Base-by-base conservation (phyloP, 495 filamentous ascomycete genomes). In the Hyaloscypha variabilis region DNA sequence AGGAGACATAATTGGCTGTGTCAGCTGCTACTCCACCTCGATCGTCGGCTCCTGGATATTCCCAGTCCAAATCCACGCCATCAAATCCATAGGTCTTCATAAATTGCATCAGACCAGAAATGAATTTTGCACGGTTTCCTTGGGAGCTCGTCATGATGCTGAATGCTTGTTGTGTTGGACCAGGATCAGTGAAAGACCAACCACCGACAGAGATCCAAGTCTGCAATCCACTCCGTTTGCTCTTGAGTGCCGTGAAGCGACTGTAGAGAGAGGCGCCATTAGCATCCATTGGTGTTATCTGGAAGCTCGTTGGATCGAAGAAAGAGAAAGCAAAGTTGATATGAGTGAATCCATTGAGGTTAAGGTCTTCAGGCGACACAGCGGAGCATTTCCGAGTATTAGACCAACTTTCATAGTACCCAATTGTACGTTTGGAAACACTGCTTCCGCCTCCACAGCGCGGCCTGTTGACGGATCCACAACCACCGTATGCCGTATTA, bases 1-100 rank as follows among this genome's bases (percentile, higher is more conserved):
- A 17, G 17, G 14, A 6, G 4, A 51, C 49, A 51, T 51, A 51
- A 17, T 51, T 51, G 1, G 60, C 57, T n/a, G 25, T 69, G 67
- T 87, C 84, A 0, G 69, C 73, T 0, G 56, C 4, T 0, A 62
- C 64, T 3, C 83, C 83, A 5, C 78, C 75, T 5, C 83, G 75
- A 50, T 86, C 83, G 4, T 21, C 11, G 1, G 81, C 83, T 0
- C 65, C 81, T 0, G 85, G 85, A 63, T 85, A 85, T 63, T 83
- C 81, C 79, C 75, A 79, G 61, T 79, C 78, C 24, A 85, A 56
- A 63, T 86, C 85, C 0, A 84, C 76, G 3, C 85, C 85, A 58
- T 86, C 81, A 59, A 85, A 83, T 11, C 66, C 77, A 50, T 81
- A 78, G 8, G 60, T 62, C 0, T 24, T 2, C 73, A 86, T 74